Evolutionary conservation across 2,329 filamentous ascomycete genomes (phyloP), one percentile per base, ranked within the genome.

Genomic region (Aspergillus sp.): DNA sequence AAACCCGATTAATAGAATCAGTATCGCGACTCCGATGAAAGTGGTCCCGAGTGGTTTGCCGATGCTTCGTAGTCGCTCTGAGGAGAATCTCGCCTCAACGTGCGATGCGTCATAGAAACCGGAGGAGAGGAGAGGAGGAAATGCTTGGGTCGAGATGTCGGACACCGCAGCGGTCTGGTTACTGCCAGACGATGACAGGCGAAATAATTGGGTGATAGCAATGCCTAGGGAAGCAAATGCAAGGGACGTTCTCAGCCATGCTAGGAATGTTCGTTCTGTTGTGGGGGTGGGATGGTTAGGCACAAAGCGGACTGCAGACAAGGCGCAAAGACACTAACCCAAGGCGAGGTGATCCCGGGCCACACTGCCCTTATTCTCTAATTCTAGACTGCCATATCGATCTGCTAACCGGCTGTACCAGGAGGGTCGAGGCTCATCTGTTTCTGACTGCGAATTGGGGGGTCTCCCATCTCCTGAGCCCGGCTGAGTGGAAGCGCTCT

Each of bases 321-420:
- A 38, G n/a, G n/a, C 20, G 46, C 31, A 45, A 23, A 32, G 16
- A 38, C 43, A 67, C 74, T 44, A 72, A 85, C 82, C 82, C 41
- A 87, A 64, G 17, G 84, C 84, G 41, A 87, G 73, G 73, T 87
- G 84, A 66, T 87, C 84, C 58, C 84, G 72, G 31, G 84, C 84
- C 19, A 86, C 83, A 60, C 81, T 85, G 14, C 84, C 84, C 65
- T 86, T 86, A 58, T 87, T 87, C 58, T 87, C 84, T 47, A 87
- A 67, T 64, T 86, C 83, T 29, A 87, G 71, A 54, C 78, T 81
- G 16, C 84, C 84, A 59, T 84, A 87, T 60, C 82, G 83, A 40
- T 85, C 82, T 36, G 78, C 70, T 9, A 81, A 58, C 13, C 63
- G 66, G 52, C 71, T 74, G 71, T 78, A 82, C 75, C 80, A 79